Percentiles rank a stretch among this genome's conserved stretches.
These are phyloP conservation scores for Rubus idaeus DNA, from an alignment of 306 rosid species.

Conservation along the genomic window DNA sequence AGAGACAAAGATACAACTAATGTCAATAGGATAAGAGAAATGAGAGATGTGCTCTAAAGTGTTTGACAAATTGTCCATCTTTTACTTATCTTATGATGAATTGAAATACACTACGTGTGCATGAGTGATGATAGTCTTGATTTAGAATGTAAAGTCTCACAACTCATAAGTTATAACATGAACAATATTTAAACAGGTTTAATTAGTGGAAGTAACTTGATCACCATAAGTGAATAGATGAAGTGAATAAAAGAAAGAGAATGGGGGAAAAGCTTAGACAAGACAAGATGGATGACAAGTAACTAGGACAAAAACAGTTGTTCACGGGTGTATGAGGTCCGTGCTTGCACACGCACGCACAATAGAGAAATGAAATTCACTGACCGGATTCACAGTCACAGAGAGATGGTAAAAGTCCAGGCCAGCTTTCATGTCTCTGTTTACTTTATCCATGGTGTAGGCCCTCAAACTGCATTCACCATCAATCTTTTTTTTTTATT, in stretches of 20 bases:
- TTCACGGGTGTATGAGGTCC: conserved; percentile 18
- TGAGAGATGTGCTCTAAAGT: not conserved
- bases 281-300: not conserved
- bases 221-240: not conserved
- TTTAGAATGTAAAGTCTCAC: not conserved
- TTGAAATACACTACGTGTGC: not conserved
- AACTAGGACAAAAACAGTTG: conserved; percentile 21
- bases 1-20: conserved; percentile 34
- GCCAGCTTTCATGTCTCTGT: not conserved
- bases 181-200: not conserved
- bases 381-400: not conserved
- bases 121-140: not conserved
- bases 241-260: not conserved
- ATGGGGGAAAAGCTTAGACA: not conserved
- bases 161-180: not conserved
- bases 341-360: conserved; percentile 6
- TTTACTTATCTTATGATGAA: no score
- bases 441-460: conserved; percentile 4
- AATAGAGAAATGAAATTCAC: conserved; percentile 3
- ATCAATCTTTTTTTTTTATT: not conserved
- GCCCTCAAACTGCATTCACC: not conserved
- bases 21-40: conserved; percentile 7
- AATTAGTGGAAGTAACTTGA: not conserved
- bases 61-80: not conserved
- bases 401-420: not conserved